Conservation (phyloP, 2,329 filamentous ascomycete species). For the Westerdykella ornata region DNA sequence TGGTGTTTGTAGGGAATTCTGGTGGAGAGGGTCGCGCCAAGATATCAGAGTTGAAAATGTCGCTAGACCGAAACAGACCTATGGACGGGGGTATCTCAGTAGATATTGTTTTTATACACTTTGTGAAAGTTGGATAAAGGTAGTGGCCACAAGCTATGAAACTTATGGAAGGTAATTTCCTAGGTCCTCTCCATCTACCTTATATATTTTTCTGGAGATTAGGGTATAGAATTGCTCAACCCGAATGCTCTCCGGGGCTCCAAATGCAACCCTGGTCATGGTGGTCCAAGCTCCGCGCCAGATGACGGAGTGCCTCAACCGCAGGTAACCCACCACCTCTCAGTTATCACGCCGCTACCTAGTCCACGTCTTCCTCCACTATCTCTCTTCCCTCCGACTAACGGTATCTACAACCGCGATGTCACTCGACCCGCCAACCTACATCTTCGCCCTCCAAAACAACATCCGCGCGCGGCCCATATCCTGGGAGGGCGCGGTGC, state of each 20-base stretch:
- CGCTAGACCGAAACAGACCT: too few species aligned
- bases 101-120: not conserved
- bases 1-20: constrained; percentile 18
- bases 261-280: not conserved
- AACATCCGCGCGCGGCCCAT: constrained; percentile 95
- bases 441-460: constrained; percentile 82
- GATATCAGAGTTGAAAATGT: constrained; percentile 11
- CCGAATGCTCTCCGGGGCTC: too few species aligned
- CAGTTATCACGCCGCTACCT: too few species aligned
- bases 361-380: too few species aligned
- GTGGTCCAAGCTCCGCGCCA: constrained; percentile 19
- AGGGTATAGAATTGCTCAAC: too few species aligned
- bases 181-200: too few species aligned
- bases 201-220: too few species aligned
- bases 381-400: too few species aligned
- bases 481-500: constrained; percentile 93
- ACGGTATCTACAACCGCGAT: constrained; percentile 44
- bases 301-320: constrained; percentile 31
- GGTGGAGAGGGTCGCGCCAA: constrained; percentile 20
- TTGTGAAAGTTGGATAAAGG: too few species aligned
- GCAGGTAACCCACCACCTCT: constrained; percentile 15
- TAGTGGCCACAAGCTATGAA: too few species aligned
- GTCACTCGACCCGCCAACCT: constrained; percentile 88
- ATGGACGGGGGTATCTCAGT: not conserved
- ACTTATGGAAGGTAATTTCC: too few species aligned